Conservation (phyloP, 331 rosid species). For the Acacia concinna region DNA sequence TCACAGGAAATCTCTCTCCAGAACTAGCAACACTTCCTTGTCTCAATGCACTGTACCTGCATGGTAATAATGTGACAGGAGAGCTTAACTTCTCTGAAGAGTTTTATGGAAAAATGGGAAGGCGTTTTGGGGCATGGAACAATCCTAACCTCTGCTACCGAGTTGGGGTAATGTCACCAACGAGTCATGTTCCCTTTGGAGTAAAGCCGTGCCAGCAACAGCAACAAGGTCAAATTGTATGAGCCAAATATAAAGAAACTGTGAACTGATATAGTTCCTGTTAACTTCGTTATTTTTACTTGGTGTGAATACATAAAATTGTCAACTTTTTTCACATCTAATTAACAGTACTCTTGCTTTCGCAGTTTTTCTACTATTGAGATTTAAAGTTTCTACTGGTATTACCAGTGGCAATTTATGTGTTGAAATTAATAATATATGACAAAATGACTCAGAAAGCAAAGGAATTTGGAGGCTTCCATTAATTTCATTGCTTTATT, state of each 20-base stretch:
- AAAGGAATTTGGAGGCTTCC: background rate
- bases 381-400: too few relatives aligned
- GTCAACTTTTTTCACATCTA: background rate
- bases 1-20: conserved; percentile 61
- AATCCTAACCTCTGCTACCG: conserved; percentile 80
- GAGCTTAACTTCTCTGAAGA: conserved; percentile 55
- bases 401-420: background rate
- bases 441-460: background rate
- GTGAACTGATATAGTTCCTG: background rate
- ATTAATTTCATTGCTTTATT: conserved; percentile 33
- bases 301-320: background rate
- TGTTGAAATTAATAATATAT: background rate
- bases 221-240: conserved; percentile 43
- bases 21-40: conserved; percentile 67
- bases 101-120: conserved; percentile 80
- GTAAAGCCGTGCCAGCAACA: conserved; percentile 71
- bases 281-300: background rate
- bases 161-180: conserved; percentile 40
- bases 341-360: background rate
- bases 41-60: conserved; percentile 67
- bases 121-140: conserved; percentile 86
- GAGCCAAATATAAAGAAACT: conserved; percentile 22
- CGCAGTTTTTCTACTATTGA: background rate
- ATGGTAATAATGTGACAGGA: conserved; percentile 74
- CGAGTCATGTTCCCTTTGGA: conserved; percentile 62